Conservation (phyloP, 805 yeast genomes). For the Candida xyloterini region DNA sequence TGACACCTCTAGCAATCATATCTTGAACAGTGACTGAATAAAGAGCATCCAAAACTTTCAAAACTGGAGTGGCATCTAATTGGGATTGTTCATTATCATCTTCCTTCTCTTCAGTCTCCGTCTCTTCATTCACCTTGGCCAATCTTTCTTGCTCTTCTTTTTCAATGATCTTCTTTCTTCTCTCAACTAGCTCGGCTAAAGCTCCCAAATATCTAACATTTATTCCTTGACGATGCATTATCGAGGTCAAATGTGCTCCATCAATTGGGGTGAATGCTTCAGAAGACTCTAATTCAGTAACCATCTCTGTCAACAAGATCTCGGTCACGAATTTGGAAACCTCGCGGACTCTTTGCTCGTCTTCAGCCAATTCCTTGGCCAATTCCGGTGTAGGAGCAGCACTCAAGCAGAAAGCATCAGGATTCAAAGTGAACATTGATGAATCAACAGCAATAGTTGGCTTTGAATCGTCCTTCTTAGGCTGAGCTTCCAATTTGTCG, state of each 20-base stretch:
- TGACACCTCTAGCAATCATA: slow-evolving; percentile 74
- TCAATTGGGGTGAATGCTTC: slow-evolving; percentile 65
- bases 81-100: slow-evolving; percentile 30
- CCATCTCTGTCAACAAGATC: slow-evolving; percentile 59
- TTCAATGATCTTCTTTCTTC: slow-evolving; percentile 26
- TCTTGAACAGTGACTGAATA: slow-evolving; percentile 53
- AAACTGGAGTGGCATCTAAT: slow-evolving; percentile 41
- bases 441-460: slow-evolving; percentile 53
- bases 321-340: slow-evolving; percentile 62
- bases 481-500: slow-evolving; percentile 36
- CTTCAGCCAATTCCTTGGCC: slow-evolving; percentile 40
- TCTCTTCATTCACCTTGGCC: slow-evolving; percentile 19
- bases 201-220: slow-evolving; percentile 84
- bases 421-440: slow-evolving; percentile 61
- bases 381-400: slow-evolving; percentile 37
- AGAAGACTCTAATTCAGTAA: slow-evolving; percentile 52
- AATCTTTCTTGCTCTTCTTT: slow-evolving; percentile 33
- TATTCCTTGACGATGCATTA: slow-evolving; percentile 79
- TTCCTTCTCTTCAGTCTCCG: slow-evolving; percentile 32
- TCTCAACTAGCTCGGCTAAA: slow-evolving; percentile 37
- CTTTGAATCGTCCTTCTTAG: slow-evolving; percentile 33
- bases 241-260: slow-evolving; percentile 67
- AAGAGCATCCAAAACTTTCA: slow-evolving; percentile 47
- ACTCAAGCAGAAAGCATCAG: slow-evolving; percentile 65
- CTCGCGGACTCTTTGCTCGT: slow-evolving; percentile 63